Evolutionary conservation across 1,139 yeast species (phyloP).

Genomic region (Debaryomycetaceae sp.): DNA sequence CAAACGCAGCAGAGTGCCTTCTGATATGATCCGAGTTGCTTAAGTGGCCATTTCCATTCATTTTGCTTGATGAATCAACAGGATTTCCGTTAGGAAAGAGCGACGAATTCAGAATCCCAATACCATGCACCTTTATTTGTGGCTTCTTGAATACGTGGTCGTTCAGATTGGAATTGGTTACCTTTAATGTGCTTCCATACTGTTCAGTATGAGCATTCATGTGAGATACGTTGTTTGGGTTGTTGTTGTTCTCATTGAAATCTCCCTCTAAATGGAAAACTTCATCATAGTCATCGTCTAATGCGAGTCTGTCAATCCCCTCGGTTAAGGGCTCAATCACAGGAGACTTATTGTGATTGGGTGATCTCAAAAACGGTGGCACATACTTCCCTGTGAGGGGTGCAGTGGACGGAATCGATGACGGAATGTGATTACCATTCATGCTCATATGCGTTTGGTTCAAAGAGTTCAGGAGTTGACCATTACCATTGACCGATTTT

Average conservation of each 20-base stretch:
- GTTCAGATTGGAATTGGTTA: neutral
- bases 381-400: slow-evolving; percentile 35
- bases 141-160: neutral
- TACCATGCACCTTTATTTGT: neutral
- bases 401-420: slow-evolving; percentile 1
- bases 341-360: slow-evolving; percentile 32
- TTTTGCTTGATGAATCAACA: neutral
- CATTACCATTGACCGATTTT: neutral
- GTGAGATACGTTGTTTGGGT: neutral
- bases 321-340: slow-evolving; percentile 35
- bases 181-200: neutral
- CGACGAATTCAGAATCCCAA: neutral
- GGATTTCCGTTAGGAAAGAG: neutral
- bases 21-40: neutral
- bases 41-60: neutral
- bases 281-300: slow-evolving; percentile 35
- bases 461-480: neutral
- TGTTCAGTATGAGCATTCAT: neutral
- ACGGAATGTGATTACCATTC: neutral
- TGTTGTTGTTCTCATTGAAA: slow-evolving; percentile 18
- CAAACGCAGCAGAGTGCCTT: slow-evolving; percentile 1
- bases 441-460: neutral
- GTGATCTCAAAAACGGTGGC: slow-evolving; percentile 46
- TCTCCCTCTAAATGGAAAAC: slow-evolving; percentile 48
- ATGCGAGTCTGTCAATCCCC: slow-evolving; percentile 33